Evolutionary conservation across 164 flowering plant genomes (phyloP), one percentile per base, ranked within the genome.

Genomic region (Warburgia ugandensis): DNA sequence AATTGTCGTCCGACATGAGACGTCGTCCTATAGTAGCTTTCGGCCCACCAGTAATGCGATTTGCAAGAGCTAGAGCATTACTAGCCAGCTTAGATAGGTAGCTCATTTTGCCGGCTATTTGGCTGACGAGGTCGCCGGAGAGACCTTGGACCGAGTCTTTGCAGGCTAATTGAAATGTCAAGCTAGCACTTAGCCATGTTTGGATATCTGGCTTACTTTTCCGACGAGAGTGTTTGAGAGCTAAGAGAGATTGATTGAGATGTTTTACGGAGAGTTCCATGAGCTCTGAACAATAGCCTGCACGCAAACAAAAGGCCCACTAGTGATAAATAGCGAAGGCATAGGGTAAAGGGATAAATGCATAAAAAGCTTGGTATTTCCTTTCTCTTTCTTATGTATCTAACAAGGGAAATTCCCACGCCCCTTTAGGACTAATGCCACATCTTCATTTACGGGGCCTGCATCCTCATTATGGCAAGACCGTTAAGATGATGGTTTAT

Each of bases 121-220:
- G 40, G 2, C 14, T 27, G 25, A 27, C 23, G 23, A 29, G 29
- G 38, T n/a, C 36, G 14, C 37, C 52, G 11, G 55, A 29, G 58
- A 32, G 45, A 6, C 37, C 37, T 4, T 38, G 14, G 30, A 60
- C 29, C 3, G 63, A 59, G 44, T 78, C 84, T 53, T 68, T 73
- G 58, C 84, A 78, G 3, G 72, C 23, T 11, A 69, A 54, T 49
- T 73, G 80, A 51, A 64, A 75, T 9, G 80, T 71, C 48, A 78
- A 23, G 17, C 63, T 77, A 1, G 78, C 77, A 53, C 80, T 73
- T 1, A 78, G 55, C 84, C 84, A 78, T 48, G 84, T 69, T 48
- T 75, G 80, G 44, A 78, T 52, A 52, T 78, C 77, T 0, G 23
- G 17, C 46, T 78, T 78, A 62, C 45, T 47, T 43, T 53, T 61